phyloP scores from a whole-genome alignment of 441 rosid genomes.

The Euphorbia corollata region DNA sequence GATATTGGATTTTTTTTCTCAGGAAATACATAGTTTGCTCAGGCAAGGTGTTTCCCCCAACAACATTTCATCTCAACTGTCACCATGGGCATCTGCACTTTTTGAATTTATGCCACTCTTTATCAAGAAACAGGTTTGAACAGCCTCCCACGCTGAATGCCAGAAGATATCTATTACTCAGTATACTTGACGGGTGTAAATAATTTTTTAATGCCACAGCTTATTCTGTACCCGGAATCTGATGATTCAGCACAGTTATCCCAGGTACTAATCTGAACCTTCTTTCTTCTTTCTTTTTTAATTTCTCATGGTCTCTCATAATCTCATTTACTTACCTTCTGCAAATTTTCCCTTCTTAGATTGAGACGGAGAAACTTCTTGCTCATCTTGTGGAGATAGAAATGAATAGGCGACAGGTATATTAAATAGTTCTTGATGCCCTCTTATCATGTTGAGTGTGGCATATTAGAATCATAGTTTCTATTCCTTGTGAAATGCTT shows the following conservation, averaged over 20 bases:
- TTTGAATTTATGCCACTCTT: conserved; percentile 91
- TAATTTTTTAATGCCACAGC: conserved; percentile 42
- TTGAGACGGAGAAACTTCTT: conserved; percentile 94
- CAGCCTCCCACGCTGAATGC: conserved; percentile 12
- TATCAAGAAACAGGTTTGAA: conserved; percentile 78
- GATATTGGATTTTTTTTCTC: conserved; percentile 10
- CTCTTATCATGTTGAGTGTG: conserved; percentile 1
- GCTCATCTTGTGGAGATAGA: conserved; percentile 97
- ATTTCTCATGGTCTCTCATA: too few species aligned
- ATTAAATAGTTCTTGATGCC: conserved; percentile 6
- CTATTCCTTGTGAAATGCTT: background rate
- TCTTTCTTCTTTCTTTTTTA: background rate
- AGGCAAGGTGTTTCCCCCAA: conserved; percentile 65
- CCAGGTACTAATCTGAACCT: conserved; percentile 47
- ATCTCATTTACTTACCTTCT: conserved; percentile 12
- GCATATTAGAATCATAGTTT: background rate
- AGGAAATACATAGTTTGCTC: conserved; percentile 92
- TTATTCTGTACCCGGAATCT: conserved; percentile 89
- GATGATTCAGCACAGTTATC: conserved; percentile 99
- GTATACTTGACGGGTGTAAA: conserved; percentile 17
- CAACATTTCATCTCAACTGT: conserved; percentile 75
- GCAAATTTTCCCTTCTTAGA: conserved; percentile 34
- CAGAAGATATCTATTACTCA: conserved; percentile 10
- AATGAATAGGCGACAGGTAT: conserved; percentile 86
- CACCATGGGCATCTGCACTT: conserved; percentile 98